phyloP scores from a whole-genome alignment of 768 basidiomycete genomes.

The Boletellus emodensis region DNA sequence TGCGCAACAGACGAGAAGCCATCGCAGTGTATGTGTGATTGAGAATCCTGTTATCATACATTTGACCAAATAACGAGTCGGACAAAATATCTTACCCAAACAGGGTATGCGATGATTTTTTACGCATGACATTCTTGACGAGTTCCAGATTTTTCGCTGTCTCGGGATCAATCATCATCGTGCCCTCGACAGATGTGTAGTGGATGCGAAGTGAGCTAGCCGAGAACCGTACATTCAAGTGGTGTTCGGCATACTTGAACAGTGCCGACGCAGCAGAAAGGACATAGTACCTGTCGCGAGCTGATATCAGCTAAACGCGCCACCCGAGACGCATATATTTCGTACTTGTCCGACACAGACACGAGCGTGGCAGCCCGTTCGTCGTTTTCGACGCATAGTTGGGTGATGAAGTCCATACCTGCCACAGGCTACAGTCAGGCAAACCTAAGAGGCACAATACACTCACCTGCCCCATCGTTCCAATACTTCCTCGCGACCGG shows the following conservation, averaged over 20 bases:
- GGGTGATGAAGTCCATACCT: constrained; percentile 78
- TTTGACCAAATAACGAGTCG: background rate
- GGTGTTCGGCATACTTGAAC: constrained; percentile 77
- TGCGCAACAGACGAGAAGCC: constrained; percentile 76
- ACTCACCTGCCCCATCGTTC: constrained; percentile 74
- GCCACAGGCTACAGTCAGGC: background rate
- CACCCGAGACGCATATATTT: constrained; percentile 32
- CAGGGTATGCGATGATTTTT: constrained; percentile 69
- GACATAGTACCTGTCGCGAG: constrained; percentile 68
- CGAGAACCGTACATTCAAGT: constrained; percentile 68
- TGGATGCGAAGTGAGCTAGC: constrained; percentile 66
- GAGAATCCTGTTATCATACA: constrained; percentile 43
- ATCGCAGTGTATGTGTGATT: constrained; percentile 89
- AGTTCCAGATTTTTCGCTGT: constrained; percentile 88
- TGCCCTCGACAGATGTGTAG: constrained; percentile 80
- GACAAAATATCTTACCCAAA: constrained; percentile 53
- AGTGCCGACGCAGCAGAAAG: constrained; percentile 82
- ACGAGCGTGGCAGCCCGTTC: constrained; percentile 78
- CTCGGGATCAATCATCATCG: constrained; percentile 92
- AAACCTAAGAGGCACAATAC: background rate
- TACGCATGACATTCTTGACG: constrained; percentile 66
- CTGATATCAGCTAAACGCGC: constrained; percentile 4
- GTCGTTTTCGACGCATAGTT: constrained; percentile 77
- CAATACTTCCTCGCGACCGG: constrained; percentile 77
- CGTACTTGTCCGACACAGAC: constrained; percentile 73